Evolutionary conservation across 352 stramenopile species (phyloP), one percentile per base, ranked within the genome.

Genomic region (Phytophthora boehmeriae): DNA sequence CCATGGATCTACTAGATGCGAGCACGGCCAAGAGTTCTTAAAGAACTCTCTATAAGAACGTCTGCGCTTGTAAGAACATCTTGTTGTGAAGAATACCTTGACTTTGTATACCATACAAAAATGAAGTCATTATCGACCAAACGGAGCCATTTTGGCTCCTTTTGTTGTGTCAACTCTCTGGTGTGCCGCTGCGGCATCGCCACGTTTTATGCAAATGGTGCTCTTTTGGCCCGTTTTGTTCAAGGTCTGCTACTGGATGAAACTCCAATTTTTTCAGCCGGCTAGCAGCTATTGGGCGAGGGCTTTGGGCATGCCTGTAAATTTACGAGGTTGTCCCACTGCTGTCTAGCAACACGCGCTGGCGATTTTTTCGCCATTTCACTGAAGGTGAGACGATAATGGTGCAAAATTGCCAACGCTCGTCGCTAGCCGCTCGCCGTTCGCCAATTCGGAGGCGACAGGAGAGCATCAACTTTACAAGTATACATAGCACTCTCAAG

Each of bases 351-450:
- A 13, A 13, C 32, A 13, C 8, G 32, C 32, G 35, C 11, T 42
- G 35, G 35, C 35, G 35, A 42, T 42, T 42, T 42, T 16, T 9
- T n/a, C 35, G 35, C 11, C 35, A 42, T 42, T 42, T 42, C 35
- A 42, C 19, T 42, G 35, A 42, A n/a, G n/a, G n/a, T n/a, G n/a
- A n/a, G n/a, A n/a, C n/a, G 35, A 42, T 42, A 42, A 42, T 42
- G 11, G 35, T 16, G 35, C 35, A 42, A 42, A 42, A 42, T 42
- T 16, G 14, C 35, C 35, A 42, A 13, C 32, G 32, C 32, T 42
- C 35, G 6, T 42, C 30, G 30, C 30, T 36, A n/a, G n/a, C n/a
- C n/a, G n/a, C n/a, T n/a, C n/a, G n/a, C n/a, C n/a, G n/a, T n/a
- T n/a, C n/a, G n/a, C n/a, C n/a, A n/a, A n/a, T n/a, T n/a, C n/a